These are phyloP conservation scores for Calophaca sinica DNA, from an alignment of 306 rosid species.

Conservation along the genomic window DNA sequence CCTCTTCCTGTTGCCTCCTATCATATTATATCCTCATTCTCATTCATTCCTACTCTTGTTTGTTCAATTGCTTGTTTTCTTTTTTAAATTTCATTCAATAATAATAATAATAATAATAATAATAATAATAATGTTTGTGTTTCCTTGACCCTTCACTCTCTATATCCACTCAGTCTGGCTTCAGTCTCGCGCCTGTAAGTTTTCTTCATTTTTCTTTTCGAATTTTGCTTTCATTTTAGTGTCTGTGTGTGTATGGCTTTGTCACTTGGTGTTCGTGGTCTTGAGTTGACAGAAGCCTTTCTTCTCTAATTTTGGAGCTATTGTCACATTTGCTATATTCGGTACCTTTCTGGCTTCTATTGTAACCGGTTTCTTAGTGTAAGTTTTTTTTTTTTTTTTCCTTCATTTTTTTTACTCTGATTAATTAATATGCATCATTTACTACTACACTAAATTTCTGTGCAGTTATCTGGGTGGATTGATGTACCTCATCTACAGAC, in stretches of 20 bases:
- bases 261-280: neutral
- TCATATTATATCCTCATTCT: constrained; percentile 90
- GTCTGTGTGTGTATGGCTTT: constrained; percentile 26
- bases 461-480: constrained; percentile 97
- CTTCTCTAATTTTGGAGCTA: constrained; percentile 98
- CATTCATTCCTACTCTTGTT: no score
- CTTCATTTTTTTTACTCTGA: no score
- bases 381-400: constrained; percentile 40
- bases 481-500: constrained; percentile 80
- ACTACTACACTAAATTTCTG: neutral
- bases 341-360: constrained; percentile 91
- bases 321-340: constrained; percentile 88
- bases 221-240: neutral
- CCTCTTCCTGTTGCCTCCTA: constrained; percentile 94
- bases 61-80: neutral
- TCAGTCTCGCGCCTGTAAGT: constrained; percentile 97
- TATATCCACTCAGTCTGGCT: constrained; percentile 86
- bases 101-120: neutral
- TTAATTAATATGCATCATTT: no score
- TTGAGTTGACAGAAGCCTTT: constrained; percentile 76
- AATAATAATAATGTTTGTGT: constrained; percentile 28
- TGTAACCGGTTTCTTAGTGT: constrained; percentile 93
- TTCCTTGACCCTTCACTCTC: constrained; percentile 66
- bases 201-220: neutral
- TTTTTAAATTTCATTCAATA: no score